Evolutionary conservation across 148 eudicot species (phyloP), one percentile per base, ranked within the genome.

Genomic region (Fagopyrum homotropicum): DNA sequence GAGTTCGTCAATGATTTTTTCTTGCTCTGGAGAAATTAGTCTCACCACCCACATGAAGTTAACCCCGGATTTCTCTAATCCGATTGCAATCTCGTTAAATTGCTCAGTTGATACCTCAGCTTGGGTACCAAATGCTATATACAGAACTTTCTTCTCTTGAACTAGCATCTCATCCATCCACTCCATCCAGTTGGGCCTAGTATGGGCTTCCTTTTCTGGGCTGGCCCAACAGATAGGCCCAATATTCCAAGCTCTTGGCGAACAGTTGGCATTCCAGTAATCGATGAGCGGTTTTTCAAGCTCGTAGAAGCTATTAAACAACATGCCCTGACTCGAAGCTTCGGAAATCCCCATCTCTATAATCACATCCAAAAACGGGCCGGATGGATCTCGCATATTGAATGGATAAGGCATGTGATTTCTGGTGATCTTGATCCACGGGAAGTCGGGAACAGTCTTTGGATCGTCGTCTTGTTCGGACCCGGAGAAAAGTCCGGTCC

Each of bases 121-220:
- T 69, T 92, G 96, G 6, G 98, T 75, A 1, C 98, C 98, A 45
- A 93, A 93, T 4, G 96, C 96, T 0, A 90, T 81, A 47, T 89
- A 90, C 22, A 93, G 70, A 44, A 89, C 90, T 0, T 73, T 22
- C 9, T 50, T 75, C 4, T 80, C 83, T 29, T 79, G 56, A 0
- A 7, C 83, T 74, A 54, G 63, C 70, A 77, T 87, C 7, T 56
- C 14, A 59, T 90, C 96, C 10, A 93, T 81, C 96, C 96, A 93
- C 6, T 80, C 16, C 0, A 83, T 56, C 86, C 90, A 90, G 17
- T 7, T 26, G 6, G 87, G 82, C 52, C 17, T 17, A 15, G 2
- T 15, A 0, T 17, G 17, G 16, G 7, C 52, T 15, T 45, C 6
- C 5, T 1, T 11, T 16, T 15, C 47, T 14, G 73, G 60, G 11